Conservation (phyloP, 306 rosid genomes). For the Vigna angularis region DNA sequence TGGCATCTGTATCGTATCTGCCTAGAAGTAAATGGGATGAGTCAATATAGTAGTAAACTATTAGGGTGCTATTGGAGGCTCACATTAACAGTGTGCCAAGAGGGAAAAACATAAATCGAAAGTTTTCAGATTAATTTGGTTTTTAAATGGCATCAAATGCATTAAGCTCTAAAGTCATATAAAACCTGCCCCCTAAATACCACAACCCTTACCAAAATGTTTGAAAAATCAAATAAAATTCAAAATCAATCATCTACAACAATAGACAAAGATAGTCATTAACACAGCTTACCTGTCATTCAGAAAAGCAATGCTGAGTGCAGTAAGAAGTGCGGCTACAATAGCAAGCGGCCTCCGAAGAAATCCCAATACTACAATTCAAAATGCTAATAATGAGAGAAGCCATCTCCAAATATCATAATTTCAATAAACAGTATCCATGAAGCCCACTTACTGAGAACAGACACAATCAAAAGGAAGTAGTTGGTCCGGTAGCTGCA, state of each 20-base stretch:
- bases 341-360: constrained; percentile 83
- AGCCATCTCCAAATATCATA: not conserved
- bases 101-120: not conserved
- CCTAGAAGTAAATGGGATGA: not conserved
- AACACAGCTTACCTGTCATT: constrained; percentile 79
- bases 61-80: not conserved
- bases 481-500: constrained; percentile 96
- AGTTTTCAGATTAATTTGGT: constrained; percentile 4
- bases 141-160: not conserved
- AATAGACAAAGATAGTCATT: not conserved
- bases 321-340: constrained; percentile 83
- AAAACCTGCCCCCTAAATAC: not conserved
- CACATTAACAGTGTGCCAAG: not conserved
- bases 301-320: constrained; percentile 88
- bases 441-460: constrained; percentile 75
- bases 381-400: not conserved
- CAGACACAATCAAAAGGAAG: constrained; percentile 77
- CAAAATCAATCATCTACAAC: not conserved
- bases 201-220: constrained; percentile 1
- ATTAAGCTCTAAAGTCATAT: not conserved
- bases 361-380: constrained; percentile 83
- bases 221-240: constrained; percentile 29
- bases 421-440: not conserved
- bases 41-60: not conserved
- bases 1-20: not conserved